Conservation (phyloP, 371 early-diverging fungal genomes). For the Blakeslea trispora region DNA sequence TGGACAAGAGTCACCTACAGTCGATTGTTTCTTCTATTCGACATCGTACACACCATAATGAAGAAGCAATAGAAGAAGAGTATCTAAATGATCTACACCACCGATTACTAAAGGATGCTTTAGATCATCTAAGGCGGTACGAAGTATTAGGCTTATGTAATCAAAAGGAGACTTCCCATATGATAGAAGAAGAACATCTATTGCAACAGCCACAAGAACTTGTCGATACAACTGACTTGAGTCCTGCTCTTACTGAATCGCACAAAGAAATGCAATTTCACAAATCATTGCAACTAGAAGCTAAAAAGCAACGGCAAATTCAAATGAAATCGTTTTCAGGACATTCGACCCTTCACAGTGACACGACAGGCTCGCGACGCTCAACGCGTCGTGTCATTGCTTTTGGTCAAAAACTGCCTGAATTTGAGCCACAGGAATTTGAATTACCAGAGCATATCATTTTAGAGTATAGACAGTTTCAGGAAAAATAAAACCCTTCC, state of each 20-base stretch:
- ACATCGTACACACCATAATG: slow-evolving; percentile 26
- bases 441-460: slow-evolving; percentile 30
- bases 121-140: slow-evolving; percentile 52
- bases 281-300: slow-evolving; percentile 12
- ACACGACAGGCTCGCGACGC: slow-evolving; percentile 28
- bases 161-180: slow-evolving; percentile 2
- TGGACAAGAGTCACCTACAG: slow-evolving; percentile 44
- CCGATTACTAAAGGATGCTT: slow-evolving; percentile 52
- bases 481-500: not conserved
- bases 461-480: slow-evolving; percentile 2
- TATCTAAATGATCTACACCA: slow-evolving; percentile 48
- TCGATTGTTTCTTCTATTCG: slow-evolving; percentile 43
- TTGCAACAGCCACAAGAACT: not conserved
- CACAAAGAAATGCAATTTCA: slow-evolving; percentile 15
- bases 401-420: slow-evolving; percentile 56
- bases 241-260: not conserved
- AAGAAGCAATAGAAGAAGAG: slow-evolving; percentile 15
- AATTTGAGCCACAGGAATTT: slow-evolving; percentile 47
- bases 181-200: slow-evolving; percentile 9
- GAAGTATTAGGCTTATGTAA: slow-evolving; percentile 53
- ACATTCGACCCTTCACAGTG: slow-evolving; percentile 28
- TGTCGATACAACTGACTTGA: not conserved
- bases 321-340: slow-evolving; percentile 27
- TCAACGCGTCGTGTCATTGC: slow-evolving; percentile 39
- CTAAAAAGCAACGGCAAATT: slow-evolving; percentile 13